These are phyloP conservation scores for Ogataea trehalophila DNA, from an alignment of 805 yeast genomes.

Conservation along the genomic window DNA sequence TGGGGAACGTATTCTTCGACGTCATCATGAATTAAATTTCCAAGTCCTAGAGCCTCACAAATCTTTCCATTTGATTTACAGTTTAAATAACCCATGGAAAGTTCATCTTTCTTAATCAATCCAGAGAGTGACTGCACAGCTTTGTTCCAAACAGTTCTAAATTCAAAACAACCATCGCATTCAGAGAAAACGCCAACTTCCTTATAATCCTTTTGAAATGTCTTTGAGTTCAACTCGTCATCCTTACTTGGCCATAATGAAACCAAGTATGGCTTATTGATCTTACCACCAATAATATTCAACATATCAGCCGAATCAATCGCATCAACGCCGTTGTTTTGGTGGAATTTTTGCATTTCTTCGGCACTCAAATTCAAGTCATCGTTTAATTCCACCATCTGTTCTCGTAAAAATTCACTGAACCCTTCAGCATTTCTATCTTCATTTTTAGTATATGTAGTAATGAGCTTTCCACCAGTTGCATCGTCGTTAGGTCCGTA, in stretches of 20 bases:
- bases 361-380: slow-evolving; percentile 45
- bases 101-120: slow-evolving; percentile 7
- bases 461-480: slow-evolving; percentile 32
- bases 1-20: slow-evolving; percentile 16
- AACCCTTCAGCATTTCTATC: slow-evolving; percentile 46
- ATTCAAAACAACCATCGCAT: slow-evolving; percentile 47
- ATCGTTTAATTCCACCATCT: slow-evolving; percentile 38
- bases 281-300: slow-evolving; percentile 47
- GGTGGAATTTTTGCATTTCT: slow-evolving; percentile 20
- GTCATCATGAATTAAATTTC: slow-evolving; percentile 23
- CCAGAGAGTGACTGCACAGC: slow-evolving; percentile 42
- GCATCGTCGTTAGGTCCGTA: slow-evolving; percentile 54
- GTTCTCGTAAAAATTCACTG: slow-evolving; percentile 48
- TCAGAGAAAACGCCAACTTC: slow-evolving; percentile 34
- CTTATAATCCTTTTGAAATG: slow-evolving; percentile 30
- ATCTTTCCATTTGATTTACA: slow-evolving; percentile 46
- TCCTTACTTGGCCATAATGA: slow-evolving; percentile 62
- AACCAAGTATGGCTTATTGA: slow-evolving; percentile 46
- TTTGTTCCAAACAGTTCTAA: slow-evolving; percentile 54
- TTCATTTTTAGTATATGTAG: slow-evolving; percentile 43
- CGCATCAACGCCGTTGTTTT: slow-evolving; percentile 4
- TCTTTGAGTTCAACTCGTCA: slow-evolving; percentile 32
- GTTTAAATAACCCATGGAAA: slow-evolving; percentile 48
- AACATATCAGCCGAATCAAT: slow-evolving; percentile 38
- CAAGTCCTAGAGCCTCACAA: slow-evolving; percentile 49